Evolutionary conservation across 2,329 filamentous ascomycete genomes (phyloP).

Genomic region (Xylaria arbuscula): DNA sequence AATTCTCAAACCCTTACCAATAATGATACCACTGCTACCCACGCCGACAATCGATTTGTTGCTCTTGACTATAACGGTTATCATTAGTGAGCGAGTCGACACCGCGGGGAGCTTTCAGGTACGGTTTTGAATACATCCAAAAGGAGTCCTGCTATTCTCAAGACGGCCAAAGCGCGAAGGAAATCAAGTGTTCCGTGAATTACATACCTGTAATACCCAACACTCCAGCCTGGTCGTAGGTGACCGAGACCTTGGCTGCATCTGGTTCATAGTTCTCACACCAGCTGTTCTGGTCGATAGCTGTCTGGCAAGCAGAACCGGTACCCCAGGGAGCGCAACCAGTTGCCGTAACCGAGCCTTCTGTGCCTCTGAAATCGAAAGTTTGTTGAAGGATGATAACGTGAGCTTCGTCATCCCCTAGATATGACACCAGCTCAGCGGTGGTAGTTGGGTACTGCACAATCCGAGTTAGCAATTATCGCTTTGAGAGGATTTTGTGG

Average conservation of each 20-base stretch:
- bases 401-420: slow-evolving; percentile 63
- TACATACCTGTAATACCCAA: slow-evolving; percentile 56
- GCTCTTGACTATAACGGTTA: slow-evolving; percentile 57
- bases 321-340: slow-evolving; percentile 71
- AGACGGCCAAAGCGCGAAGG: too few species aligned
- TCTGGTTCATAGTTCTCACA: slow-evolving; percentile 69
- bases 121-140: too few species aligned
- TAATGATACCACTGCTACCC: slow-evolving; percentile 65
- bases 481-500: background rate
- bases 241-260: slow-evolving; percentile 59
- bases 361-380: slow-evolving; percentile 66
- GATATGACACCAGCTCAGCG: slow-evolving; percentile 68
- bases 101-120: background rate
- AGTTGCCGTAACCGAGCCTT: slow-evolving; percentile 62
- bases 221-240: slow-evolving; percentile 63
- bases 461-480: background rate
- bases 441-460: slow-evolving; percentile 60
- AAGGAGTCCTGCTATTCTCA: too few species aligned
- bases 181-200: background rate
- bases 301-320: slow-evolving; percentile 63
- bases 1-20: slow-evolving; percentile 47
- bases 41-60: slow-evolving; percentile 69
- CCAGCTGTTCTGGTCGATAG: slow-evolving; percentile 70
- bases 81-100: background rate
- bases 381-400: slow-evolving; percentile 69